phyloP scores from a whole-genome alignment of 2,329 filamentous ascomycete genomes.

The Fusarium lyarnte region DNA sequence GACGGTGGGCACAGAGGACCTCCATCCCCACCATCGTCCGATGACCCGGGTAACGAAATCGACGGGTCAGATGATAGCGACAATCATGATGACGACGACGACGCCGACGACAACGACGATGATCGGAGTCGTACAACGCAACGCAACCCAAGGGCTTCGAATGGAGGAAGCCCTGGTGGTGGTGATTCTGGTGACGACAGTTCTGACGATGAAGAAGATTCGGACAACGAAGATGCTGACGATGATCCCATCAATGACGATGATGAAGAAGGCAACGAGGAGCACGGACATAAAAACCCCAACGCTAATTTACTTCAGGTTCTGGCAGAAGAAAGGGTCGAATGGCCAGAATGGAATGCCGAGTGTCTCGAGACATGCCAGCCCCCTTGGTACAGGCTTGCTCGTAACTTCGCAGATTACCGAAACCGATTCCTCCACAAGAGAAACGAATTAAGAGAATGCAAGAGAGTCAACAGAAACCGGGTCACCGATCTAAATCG shows the following conservation, averaged over 20 bases:
- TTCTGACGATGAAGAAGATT: neutral
- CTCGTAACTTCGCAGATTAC: accelerated
- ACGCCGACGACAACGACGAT: no score
- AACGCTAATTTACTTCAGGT: accelerated
- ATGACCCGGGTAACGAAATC: neutral
- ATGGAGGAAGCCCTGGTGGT: neutral
- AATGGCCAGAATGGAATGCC: neutral
- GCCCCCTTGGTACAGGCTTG: neutral
- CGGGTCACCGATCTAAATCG: neutral
- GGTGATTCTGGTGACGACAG: neutral
- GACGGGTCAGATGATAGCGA: neutral
- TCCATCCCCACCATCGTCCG: neutral
- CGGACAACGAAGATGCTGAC: neutral
- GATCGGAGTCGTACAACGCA: neutral
- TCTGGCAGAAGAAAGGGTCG: neutral
- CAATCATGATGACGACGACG: neutral
- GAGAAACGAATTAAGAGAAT: neutral
- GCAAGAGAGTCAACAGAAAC: accelerated
- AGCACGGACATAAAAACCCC: neutral
- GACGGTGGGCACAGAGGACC: neutral
- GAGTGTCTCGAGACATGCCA: neutral
- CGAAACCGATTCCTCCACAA: neutral
- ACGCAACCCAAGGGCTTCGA: neutral
- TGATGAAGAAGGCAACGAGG: neutral
- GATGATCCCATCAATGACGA: neutral